These are phyloP conservation scores for Arabidopsis lyrata DNA, from an alignment of 441 rosid genomes.

Conservation along the genomic window DNA sequence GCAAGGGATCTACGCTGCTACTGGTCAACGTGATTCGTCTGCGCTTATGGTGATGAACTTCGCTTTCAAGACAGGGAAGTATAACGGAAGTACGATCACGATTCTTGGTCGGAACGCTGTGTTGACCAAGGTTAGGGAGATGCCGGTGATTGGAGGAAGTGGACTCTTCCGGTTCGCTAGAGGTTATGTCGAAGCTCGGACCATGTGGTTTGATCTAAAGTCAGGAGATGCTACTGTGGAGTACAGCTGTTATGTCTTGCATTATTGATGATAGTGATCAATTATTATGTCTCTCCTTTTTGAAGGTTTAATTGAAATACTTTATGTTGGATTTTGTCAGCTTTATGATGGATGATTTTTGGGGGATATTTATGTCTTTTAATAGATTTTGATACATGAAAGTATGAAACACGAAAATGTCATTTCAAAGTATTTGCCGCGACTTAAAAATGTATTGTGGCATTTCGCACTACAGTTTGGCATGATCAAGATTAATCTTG, in stretches of 20 bases:
- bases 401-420: background rate
- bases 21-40: constrained; percentile 49
- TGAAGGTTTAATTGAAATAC: background rate
- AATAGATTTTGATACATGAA: background rate
- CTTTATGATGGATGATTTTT: background rate
- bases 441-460: background rate
- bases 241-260: constrained; percentile 65
- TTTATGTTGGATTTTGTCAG: background rate
- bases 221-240: constrained; percentile 68
- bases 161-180: constrained; percentile 75
- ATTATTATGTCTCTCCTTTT: background rate
- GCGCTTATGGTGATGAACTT: constrained; percentile 65
- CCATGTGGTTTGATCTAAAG: constrained; percentile 41
- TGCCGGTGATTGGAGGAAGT: constrained; percentile 72
- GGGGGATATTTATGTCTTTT: background rate
- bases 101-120: constrained; percentile 62
- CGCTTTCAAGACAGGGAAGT: constrained; percentile 62
- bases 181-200: constrained; percentile 71
- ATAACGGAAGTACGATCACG: constrained; percentile 69
- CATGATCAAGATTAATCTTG: background rate
- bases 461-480: background rate
- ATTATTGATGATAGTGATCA: constrained; percentile 50
- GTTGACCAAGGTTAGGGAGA: constrained; percentile 55
- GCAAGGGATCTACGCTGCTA: constrained; percentile 64
- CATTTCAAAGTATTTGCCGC: background rate